Conservation (phyloP, 305 asterid species). For the Salvia sclarea region DNA sequence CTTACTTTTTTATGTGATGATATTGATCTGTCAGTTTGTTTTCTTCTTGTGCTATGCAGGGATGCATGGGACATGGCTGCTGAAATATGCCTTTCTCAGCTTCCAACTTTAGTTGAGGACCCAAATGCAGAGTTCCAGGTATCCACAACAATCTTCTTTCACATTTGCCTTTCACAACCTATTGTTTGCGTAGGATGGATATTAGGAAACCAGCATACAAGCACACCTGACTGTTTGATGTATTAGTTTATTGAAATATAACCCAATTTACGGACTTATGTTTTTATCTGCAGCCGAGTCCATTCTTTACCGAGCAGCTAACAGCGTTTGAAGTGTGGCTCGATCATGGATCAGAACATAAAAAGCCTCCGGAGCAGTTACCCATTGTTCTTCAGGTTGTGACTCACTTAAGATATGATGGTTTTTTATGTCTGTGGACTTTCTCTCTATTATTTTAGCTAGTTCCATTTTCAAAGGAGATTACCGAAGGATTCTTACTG, state of each 20-base stretch:
- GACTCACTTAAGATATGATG: conserved; percentile 24
- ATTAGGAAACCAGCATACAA: conserved; percentile 10
- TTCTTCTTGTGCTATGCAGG: conserved; percentile 50
- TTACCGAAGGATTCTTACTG: too few relatives aligned
- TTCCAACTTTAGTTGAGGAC: conserved; percentile 82
- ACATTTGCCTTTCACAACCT: conserved; percentile 17
- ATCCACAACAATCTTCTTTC: conserved; percentile 5
- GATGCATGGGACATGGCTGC: conserved; percentile 99
- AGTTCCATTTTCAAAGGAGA: conserved; percentile 1
- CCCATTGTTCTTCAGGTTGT: conserved; percentile 99
- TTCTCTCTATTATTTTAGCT: background rate
- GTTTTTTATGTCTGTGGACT: background rate
- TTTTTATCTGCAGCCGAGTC: conserved; percentile 78
- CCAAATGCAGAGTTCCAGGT: conserved; percentile 99
- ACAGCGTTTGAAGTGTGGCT: conserved; percentile 99
- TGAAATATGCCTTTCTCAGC: conserved; percentile 99
- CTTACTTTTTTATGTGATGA: conserved; percentile 16
- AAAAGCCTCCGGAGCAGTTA: conserved; percentile 97
- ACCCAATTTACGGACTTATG: conserved; percentile 23
- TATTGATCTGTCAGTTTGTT: conserved; percentile 24
- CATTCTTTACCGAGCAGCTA: conserved; percentile 94
- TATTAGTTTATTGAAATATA: conserved; percentile 12
- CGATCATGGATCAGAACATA: conserved; percentile 96
- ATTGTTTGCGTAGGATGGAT: conserved; percentile 23
- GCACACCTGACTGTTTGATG: conserved; percentile 16